phyloP scores from a whole-genome alignment of 2,329 filamentous ascomycete genomes.

The Pseudocercospora fijiensis region DNA sequence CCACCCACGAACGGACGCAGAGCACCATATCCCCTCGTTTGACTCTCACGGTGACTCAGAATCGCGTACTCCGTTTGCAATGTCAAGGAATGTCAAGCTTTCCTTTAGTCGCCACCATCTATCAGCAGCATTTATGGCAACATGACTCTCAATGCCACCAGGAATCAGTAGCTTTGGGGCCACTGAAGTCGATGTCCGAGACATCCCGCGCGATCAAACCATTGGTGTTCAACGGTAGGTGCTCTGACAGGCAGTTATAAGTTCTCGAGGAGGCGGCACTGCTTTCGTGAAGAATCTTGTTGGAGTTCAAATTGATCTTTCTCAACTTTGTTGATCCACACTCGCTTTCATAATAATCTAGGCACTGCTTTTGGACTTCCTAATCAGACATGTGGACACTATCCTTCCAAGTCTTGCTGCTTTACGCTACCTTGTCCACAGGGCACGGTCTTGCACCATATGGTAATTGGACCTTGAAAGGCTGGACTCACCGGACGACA shows the following conservation, averaged over 20 bases:
- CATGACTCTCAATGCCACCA: background rate
- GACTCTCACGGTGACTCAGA: background rate
- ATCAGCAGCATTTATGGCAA: background rate
- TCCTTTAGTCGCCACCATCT: background rate
- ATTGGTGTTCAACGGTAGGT: background rate
- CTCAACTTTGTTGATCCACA: background rate
- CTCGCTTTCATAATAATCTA: background rate
- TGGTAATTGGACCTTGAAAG: background rate
- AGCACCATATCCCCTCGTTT: background rate
- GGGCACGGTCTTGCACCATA: background rate
- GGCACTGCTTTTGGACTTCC: background rate
- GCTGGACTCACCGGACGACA: background rate
- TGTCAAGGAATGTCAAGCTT: background rate
- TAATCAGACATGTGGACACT: background rate
- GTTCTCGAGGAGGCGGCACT: background rate
- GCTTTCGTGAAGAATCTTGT: background rate
- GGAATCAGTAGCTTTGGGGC: background rate
- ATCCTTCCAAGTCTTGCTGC: background rate
- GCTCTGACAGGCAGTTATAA: background rate
- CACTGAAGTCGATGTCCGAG: background rate
- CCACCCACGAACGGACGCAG: background rate
- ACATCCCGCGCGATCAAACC: background rate
- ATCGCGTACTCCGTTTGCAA: background rate
- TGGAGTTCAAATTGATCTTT: background rate
- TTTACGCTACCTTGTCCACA: background rate